Evolutionary conservation across 805 yeast genomes (phyloP).

Genomic region (Starmerella riodocensis): DNA sequence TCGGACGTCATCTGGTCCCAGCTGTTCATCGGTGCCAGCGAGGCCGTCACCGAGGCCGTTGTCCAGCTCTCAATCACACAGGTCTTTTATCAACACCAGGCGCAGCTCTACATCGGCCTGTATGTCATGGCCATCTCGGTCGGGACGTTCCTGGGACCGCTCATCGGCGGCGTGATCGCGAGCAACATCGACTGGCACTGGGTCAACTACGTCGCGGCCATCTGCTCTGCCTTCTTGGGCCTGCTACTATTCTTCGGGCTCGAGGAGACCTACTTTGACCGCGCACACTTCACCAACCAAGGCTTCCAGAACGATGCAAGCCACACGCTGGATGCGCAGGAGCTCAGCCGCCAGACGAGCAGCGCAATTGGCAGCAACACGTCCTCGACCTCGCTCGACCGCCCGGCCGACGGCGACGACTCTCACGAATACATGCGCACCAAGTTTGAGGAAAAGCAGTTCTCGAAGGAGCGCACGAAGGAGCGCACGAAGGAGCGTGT

Average conservation of each 20-base stretch:
- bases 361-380: not conserved
- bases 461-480: not conserved
- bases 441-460: not conserved
- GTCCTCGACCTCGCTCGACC: not conserved
- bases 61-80: slow-evolving; percentile 53
- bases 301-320: not conserved
- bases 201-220: slow-evolving; percentile 60
- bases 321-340: not conserved
- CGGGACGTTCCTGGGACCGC: slow-evolving; percentile 69
- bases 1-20: slow-evolving; percentile 65
- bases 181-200: slow-evolving; percentile 54
- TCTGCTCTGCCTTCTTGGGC: slow-evolving; percentile 48
- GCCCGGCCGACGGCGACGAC: not conserved
- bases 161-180: slow-evolving; percentile 62
- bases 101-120: slow-evolving; percentile 57
- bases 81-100: slow-evolving; percentile 63
- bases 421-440: not conserved
- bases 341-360: slow-evolving; percentile 1
- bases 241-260: slow-evolving; percentile 43
- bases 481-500: not conserved
- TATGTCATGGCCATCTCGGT: slow-evolving; percentile 64
- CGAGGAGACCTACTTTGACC: slow-evolving; percentile 50
- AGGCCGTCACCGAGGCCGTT: slow-evolving; percentile 68
- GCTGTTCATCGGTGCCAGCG: slow-evolving; percentile 68
- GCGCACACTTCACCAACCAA: slow-evolving; percentile 22